Evolutionary conservation across 257 asterid genomes (phyloP).

Genomic region (Scutellaria galericulata): DNA sequence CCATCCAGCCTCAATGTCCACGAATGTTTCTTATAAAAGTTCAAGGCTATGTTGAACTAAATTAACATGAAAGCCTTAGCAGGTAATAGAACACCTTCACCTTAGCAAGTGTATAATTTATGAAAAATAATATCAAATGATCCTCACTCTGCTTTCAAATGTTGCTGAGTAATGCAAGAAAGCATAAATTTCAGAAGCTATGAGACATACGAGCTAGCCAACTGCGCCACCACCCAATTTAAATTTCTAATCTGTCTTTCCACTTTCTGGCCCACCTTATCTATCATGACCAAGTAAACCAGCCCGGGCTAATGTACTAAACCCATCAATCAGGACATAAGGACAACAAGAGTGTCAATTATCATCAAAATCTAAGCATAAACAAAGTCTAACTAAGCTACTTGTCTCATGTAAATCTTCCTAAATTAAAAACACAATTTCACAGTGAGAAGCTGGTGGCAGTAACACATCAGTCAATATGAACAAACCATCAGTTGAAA

Average conservation of each 20-base stretch:
- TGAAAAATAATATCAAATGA: background rate
- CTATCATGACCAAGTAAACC: conserved; percentile 1
- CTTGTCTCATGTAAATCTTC: background rate
- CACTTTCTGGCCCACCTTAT: conserved; percentile 1
- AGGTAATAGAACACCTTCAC: background rate
- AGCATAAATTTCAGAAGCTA: conserved; percentile 47
- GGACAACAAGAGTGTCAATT: background rate
- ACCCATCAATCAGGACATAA: conserved; percentile 20
- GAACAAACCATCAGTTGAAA: conserved; percentile 1
- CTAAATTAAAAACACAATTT: background rate
- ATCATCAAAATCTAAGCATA: background rate
- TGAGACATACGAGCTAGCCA: conserved; percentile 99
- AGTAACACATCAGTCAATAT: background rate
- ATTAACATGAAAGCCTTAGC: background rate
- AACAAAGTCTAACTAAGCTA: background rate
- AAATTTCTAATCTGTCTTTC: background rate
- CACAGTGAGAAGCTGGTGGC: conserved; percentile 6
- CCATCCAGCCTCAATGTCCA: background rate
- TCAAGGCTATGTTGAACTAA: background rate
- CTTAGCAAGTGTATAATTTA: background rate
- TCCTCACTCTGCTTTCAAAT: background rate
- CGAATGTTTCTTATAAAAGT: background rate
- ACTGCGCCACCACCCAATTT: conserved; percentile 96
- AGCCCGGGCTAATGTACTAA: conserved; percentile 15
- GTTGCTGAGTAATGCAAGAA: background rate